Evolutionary conservation across 2,329 filamentous ascomycete genomes (phyloP), one percentile per base, ranked within the genome.

Genomic region (Colletotrichum lindemuthianum): DNA sequence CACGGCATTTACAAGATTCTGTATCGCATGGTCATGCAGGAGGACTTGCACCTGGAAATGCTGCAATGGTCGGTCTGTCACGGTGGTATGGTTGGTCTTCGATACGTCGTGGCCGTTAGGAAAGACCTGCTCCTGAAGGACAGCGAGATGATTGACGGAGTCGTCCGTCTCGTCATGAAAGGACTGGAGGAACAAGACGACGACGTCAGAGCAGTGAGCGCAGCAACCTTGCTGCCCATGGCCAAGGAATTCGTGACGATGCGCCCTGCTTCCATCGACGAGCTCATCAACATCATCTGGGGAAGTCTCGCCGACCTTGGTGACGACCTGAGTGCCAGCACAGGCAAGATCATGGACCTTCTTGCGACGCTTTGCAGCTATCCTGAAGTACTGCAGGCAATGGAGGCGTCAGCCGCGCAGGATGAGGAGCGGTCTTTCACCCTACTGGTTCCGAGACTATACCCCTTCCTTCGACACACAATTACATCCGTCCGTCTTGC

Each of bases 261-360:
- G 76, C 90, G 95, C 13, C 91, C 93, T 13, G 84, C 84, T 39
- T 89, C 92, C 47, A 84, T 99, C 37, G 89, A 94, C 67, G 85
- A 86, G 36, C 87, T 99, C 43, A 97, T 97, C 76, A 90, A 92
- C 73, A 97, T 98, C 64, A 94, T 99, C 34, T 99, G 96, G 96
- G 92, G 97, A 73, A 98, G 96, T 79, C 83, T 99, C 32, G 97
- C 95, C 4, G 96, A 97, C 74, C 83, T 99, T n/a, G 94, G 95
- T 69, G 96, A 99, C 74, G 96, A 99, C 74, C 84, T 99, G 15
- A 98, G 94, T 75, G 96, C 96, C 4, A 98, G 96, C 75, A 99
- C 96, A 9, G 96, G 96, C 51, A 96, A 93, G 60, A 97, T 99
- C 59, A 99, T 99, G 96, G 96, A 99, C 76, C 86, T 99, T 44